These are phyloP conservation scores for Saccharomycopsis capsularis DNA, from an alignment of 805 yeast species.

Conservation along the genomic window DNA sequence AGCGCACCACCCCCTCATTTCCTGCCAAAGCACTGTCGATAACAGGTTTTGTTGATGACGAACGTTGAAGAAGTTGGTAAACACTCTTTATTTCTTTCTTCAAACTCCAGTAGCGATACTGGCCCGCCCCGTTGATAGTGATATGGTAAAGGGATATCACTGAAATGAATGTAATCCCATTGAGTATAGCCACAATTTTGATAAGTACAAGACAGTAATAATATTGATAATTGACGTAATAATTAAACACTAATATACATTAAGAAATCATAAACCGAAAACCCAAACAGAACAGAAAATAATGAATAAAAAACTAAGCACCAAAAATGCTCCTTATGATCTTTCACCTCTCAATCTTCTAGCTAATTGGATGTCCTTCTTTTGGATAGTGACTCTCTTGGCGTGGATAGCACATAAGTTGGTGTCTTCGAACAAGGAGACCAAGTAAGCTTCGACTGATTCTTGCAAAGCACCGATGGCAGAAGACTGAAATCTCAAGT, in stretches of 20 bases:
- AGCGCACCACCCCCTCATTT: too few relatives aligned
- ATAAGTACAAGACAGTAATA: too few relatives aligned
- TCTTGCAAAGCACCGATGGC: conserved; percentile 98
- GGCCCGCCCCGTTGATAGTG: too few relatives aligned
- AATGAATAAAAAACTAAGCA: background rate
- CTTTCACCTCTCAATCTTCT: conserved; percentile 97
- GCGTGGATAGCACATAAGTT: conserved; percentile 98
- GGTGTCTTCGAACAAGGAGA: conserved; percentile 94
- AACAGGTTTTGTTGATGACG: too few relatives aligned
- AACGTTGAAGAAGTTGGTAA: too few relatives aligned
- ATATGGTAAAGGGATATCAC: too few relatives aligned
- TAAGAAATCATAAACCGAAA: background rate
- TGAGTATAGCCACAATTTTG: too few relatives aligned
- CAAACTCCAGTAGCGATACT: too few relatives aligned
- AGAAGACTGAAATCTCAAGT: conserved; percentile 92
- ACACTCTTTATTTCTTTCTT: too few relatives aligned
- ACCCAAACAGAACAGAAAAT: background rate
- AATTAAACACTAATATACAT: conserved; percentile 1
- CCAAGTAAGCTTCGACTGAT: conserved; percentile 97
- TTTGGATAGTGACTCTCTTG: conserved; percentile 97
- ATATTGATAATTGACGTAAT: too few relatives aligned
- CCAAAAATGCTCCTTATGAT: conserved; percentile 46
- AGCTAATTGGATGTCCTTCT: conserved; percentile 96
- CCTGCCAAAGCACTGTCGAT: too few relatives aligned
- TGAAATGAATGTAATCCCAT: too few relatives aligned